A percentile compares a stretch with the other conserved stretches of the same genome.
Conservation (phyloP, 108 stramenopile species). For the Skeletonema costatum region DNA sequence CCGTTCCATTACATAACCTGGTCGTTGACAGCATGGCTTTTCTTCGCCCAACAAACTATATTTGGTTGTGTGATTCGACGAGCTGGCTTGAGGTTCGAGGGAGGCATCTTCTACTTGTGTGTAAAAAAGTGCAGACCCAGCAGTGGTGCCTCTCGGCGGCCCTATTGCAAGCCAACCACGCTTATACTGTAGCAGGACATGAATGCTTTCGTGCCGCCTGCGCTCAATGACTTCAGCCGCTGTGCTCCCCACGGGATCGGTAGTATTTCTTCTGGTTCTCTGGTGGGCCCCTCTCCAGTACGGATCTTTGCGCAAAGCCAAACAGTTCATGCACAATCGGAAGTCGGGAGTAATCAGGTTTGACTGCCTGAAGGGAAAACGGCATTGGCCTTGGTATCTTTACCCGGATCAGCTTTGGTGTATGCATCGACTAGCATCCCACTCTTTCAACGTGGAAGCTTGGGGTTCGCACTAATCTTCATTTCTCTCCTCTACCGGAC, state of each 20-base stretch:
- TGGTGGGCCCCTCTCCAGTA: slow-evolving; percentile 73
- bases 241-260: slow-evolving; percentile 73
- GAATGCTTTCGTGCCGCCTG: slow-evolving; percentile 87
- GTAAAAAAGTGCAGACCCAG: background rate
- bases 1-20: slow-evolving; percentile 44
- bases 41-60: background rate
- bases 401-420: slow-evolving; percentile 55
- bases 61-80: slow-evolving; percentile 35
- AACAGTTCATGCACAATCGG: slow-evolving; percentile 62
- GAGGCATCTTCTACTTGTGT: background rate
- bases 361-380: slow-evolving; percentile 8
- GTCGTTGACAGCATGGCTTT: background rate
- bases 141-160: background rate
- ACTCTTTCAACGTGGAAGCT: slow-evolving; percentile 81
- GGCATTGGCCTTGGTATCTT: slow-evolving; percentile 19
- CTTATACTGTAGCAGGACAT: slow-evolving; percentile 86
- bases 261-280: slow-evolving; percentile 62
- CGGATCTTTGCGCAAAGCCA: slow-evolving; percentile 64
- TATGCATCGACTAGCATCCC: slow-evolving; percentile 92
- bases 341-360: slow-evolving; percentile 71
- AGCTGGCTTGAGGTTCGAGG: slow-evolving; percentile 11
- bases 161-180: slow-evolving; percentile 31
- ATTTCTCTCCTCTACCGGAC: slow-evolving; percentile 53
- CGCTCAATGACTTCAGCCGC: slow-evolving; percentile 61
- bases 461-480: slow-evolving; percentile 69